Evolutionary conservation across 169 alveolate genomes (phyloP).

Genomic region (Plasmodium vinckei): DNA sequence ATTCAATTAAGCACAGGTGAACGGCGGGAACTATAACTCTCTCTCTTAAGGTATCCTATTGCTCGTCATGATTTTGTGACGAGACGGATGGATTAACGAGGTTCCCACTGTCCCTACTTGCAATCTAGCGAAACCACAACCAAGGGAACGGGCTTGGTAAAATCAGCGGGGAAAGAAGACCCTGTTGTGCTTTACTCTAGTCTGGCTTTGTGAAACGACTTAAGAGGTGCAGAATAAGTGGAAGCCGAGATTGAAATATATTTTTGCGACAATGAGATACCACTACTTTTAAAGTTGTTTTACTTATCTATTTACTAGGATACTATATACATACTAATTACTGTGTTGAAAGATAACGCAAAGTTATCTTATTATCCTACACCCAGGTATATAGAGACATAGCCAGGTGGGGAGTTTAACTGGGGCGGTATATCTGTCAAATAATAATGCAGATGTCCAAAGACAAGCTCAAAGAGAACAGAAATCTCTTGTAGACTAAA

Average conservation of each 20-base stretch:
- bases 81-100: slow-evolving; percentile 94
- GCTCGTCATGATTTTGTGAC: slow-evolving; percentile 94
- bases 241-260: slow-evolving; percentile 79
- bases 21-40: too few relatives aligned
- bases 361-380: slow-evolving; percentile 74
- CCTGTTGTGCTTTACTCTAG: slow-evolving; percentile 96
- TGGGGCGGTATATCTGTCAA: slow-evolving; percentile 95
- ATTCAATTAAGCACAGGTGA: slow-evolving; percentile 94
- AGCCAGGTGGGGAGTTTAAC: slow-evolving; percentile 96
- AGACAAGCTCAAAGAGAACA: slow-evolving; percentile 94
- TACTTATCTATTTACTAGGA: slow-evolving; percentile 87
- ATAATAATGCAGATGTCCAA: slow-evolving; percentile 93
- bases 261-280: slow-evolving; percentile 90
- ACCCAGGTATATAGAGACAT: slow-evolving; percentile 84
- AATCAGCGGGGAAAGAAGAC: slow-evolving; percentile 96
- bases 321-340: too few relatives aligned
- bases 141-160: slow-evolving; percentile 95
- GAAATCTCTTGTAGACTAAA: slow-evolving; percentile 94
- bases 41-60: slow-evolving; percentile 93
- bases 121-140: slow-evolving; percentile 95
- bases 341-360: too few relatives aligned
- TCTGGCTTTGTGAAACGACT: slow-evolving; percentile 93
- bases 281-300: slow-evolving; percentile 91
- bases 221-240: slow-evolving; percentile 93
- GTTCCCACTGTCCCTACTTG: slow-evolving; percentile 95